Percentiles rank a stretch among this genome's conserved stretches.
Evolutionary conservation across 148 eudicot species (phyloP).

Genomic region (Chenopodium berlandieri): DNA sequence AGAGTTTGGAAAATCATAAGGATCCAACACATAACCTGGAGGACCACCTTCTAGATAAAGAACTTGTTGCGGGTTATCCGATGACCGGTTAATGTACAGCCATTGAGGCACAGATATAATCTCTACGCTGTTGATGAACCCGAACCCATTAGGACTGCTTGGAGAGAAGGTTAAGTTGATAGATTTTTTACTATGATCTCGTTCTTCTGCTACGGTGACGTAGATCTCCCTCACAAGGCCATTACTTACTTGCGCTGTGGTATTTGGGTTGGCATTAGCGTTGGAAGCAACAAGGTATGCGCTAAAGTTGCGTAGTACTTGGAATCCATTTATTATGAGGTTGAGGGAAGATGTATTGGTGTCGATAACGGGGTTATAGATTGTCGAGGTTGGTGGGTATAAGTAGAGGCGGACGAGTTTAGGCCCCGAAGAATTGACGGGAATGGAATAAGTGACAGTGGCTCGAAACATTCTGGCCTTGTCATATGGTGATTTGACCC

Average conservation of each 20-base stretch:
- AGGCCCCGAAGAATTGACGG: not conserved
- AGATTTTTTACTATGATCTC: not conserved
- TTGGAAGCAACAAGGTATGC: not conserved
- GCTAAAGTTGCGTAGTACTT: not conserved
- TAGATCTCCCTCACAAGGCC: not conserved
- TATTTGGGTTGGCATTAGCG: not conserved
- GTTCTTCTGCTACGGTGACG: not conserved
- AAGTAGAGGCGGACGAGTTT: not conserved
- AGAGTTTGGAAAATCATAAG: not conserved
- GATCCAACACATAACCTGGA: too few relatives aligned
- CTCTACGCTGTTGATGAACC: not conserved
- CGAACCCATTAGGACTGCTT: not conserved
- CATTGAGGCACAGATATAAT: not conserved
- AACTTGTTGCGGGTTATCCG: not conserved
- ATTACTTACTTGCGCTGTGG: not conserved
- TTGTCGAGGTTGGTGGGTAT: not conserved
- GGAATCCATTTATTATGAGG: not conserved
- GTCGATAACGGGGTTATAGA: not conserved
- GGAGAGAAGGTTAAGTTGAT: not conserved
- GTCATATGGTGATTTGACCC: not conserved
- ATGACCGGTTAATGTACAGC: not conserved
- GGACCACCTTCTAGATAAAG: not conserved
- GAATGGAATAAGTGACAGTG: not conserved
- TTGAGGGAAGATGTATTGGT: not conserved
- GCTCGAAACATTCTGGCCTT: not conserved